These are phyloP conservation scores for Fusarium marasasianum DNA, from an alignment of 2,329 filamentous ascomycete genomes.

Conservation along the genomic window DNA sequence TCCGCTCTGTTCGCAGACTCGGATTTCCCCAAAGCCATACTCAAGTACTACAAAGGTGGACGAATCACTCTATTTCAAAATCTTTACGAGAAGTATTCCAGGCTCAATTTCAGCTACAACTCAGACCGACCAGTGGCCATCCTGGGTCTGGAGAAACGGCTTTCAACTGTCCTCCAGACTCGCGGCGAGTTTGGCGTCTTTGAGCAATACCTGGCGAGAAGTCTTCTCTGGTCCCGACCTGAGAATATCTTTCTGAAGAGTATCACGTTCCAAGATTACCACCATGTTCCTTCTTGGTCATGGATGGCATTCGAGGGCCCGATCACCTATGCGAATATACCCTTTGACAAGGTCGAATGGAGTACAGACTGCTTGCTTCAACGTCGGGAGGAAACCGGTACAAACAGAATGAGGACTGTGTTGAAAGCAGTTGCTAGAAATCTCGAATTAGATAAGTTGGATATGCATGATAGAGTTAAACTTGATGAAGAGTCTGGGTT, in stretches of 20 bases:
- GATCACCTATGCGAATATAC: not conserved
- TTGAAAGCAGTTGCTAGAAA: not conserved
- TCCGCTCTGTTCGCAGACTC: not conserved
- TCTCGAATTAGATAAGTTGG: not conserved
- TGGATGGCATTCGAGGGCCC: not conserved
- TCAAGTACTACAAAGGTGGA: not conserved
- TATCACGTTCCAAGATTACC: not conserved
- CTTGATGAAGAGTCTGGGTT: not conserved
- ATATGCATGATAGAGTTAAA: not conserved
- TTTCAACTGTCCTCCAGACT: not conserved
- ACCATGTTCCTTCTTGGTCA: not conserved
- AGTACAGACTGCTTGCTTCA: not conserved
- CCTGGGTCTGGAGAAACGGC: not conserved
- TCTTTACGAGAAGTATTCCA: not conserved
- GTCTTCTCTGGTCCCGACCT: not conserved
- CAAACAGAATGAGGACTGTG: not conserved
- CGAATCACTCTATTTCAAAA: not conserved
- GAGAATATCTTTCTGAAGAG: not conserved
- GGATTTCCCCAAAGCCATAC: not conserved
- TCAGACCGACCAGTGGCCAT: not conserved
- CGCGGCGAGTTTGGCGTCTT: not conserved
- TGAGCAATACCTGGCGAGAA: not conserved
- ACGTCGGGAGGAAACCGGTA: not conserved
- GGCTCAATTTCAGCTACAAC: not conserved
- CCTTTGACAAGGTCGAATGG: not conserved